Evolutionary conservation across 129 eudicot species (phyloP), one percentile per base, ranked within the genome.

Genomic region (Chrysanthemum makinoi): DNA sequence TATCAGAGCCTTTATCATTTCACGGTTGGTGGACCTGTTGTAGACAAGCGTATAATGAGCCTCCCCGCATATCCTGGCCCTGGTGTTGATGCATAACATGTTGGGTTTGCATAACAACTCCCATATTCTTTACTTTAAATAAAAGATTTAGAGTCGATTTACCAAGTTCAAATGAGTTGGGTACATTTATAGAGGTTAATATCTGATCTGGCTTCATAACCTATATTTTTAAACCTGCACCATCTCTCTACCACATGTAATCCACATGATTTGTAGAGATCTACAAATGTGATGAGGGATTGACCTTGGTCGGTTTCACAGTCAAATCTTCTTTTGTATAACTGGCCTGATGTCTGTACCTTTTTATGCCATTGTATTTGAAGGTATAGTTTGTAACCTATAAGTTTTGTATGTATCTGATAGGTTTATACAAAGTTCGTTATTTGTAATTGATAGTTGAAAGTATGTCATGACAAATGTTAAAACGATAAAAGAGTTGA

Each of bases 61-160:
- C 83, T 89, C 22, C 98, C 93, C 16, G 97, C 97, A n/a, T 94
- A 94, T 84, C 96, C 93, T 2, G 98, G 98, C 30, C 98, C 95
- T 13, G 68, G 43, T 9, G 62, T 46, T 68, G 85, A 84, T 73
- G 84, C 83, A 4, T 92, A 65, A 81, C 65, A 22, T 5, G 18
- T 49, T 59, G 4, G 24, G 62, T 48, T 47, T 72, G 13, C 4
- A 24, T 60, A 64, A 63, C 43, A 6, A 17, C 66, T 24, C 44
- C 10, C n/a, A 10, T 14, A 57, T 14, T 61, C 3, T 28, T 61
- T 15, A 7, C 18, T 28, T 61, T 28, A 5, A 30, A 26, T 24
- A 26, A 12, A 15, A 12, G 20, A 61, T 28, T 1, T 3, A 61
- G 66, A 61, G 33, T 15, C 3, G 66, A 61, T 61, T 28, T 39